Conservation (phyloP, 495 filamentous ascomycete genomes). For the Aspergillus campestris region DNA sequence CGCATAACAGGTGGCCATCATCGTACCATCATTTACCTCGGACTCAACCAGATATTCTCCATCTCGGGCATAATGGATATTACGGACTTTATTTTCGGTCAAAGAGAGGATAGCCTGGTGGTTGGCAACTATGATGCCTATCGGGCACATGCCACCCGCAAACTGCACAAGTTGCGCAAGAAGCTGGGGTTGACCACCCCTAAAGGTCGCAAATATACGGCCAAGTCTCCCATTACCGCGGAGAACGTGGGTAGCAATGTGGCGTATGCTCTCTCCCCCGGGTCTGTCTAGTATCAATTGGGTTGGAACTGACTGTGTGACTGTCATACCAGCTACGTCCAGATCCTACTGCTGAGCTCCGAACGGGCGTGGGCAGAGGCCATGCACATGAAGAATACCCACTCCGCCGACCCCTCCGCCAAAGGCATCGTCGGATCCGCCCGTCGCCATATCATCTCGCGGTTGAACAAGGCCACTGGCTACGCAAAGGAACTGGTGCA, state of each 20-base stretch:
- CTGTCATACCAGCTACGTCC: slow-evolving; percentile 51
- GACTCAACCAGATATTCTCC: background rate
- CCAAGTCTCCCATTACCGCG: slow-evolving; percentile 61
- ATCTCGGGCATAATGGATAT: slow-evolving; percentile 63
- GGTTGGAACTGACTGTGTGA: no score
- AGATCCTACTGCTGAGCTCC: slow-evolving; percentile 71
- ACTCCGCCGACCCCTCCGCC: slow-evolving; percentile 61
- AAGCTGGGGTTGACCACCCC: slow-evolving; percentile 74
- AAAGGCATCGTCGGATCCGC: slow-evolving; percentile 71
- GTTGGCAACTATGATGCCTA: slow-evolving; percentile 87
- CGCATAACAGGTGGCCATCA: slow-evolving; percentile 16
- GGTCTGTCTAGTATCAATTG: background rate
- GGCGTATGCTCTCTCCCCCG: slow-evolving; percentile 48
- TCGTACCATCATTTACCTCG: slow-evolving; percentile 6
- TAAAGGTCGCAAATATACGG: slow-evolving; percentile 74
- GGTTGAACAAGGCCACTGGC: slow-evolving; percentile 68
- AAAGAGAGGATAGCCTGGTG: slow-evolving; percentile 71
- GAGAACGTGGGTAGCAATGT: slow-evolving; percentile 69
- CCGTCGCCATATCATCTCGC: slow-evolving; percentile 78
- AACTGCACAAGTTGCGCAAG: slow-evolving; percentile 74
- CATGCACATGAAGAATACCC: slow-evolving; percentile 82
- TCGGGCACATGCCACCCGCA: slow-evolving; percentile 67
- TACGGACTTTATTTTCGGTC: slow-evolving; percentile 69
- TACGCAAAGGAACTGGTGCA: slow-evolving; percentile 60
- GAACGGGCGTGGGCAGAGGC: slow-evolving; percentile 96